A percentile compares a stretch with the other conserved stretches of the same genome.
These are phyloP conservation scores for Graphilbum fragrans DNA, from an alignment of 2,329 filamentous ascomycete species.

Conservation along the genomic window DNA sequence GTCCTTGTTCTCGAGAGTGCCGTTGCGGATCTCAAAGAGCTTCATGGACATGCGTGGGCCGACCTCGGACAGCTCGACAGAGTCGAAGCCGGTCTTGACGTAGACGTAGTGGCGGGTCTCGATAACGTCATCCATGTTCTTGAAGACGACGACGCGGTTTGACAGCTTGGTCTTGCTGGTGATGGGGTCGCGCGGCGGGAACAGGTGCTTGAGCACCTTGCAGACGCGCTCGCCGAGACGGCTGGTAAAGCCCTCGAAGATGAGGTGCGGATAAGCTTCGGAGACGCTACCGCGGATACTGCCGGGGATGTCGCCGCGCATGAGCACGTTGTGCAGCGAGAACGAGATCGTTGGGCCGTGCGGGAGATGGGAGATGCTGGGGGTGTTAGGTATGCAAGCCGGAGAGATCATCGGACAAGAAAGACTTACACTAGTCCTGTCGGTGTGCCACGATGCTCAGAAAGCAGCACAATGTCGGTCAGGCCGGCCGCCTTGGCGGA, in stretches of 20 bases:
- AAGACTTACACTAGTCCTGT: slow-evolving; percentile 49
- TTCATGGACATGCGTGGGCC: slow-evolving; percentile 97
- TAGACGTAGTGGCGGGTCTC: slow-evolving; percentile 87
- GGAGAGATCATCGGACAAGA: neutral
- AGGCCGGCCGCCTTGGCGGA: slow-evolving; percentile 72
- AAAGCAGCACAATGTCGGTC: slow-evolving; percentile 74
- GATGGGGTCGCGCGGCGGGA: slow-evolving; percentile 72
- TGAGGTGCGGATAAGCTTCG: slow-evolving; percentile 85
- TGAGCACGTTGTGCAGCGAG: slow-evolving; percentile 81
- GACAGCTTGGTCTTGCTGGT: slow-evolving; percentile 66
- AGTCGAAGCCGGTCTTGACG: slow-evolving; percentile 69
- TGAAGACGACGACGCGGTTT: slow-evolving; percentile 82
- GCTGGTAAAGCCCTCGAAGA: slow-evolving; percentile 88
- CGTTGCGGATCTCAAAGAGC: slow-evolving; percentile 82
- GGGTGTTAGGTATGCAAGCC: too few relatives aligned
- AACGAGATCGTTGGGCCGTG: slow-evolving; percentile 77
- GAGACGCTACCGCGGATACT: slow-evolving; percentile 76
- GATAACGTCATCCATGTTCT: slow-evolving; percentile 86
- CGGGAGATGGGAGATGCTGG: slow-evolving; percentile 71
- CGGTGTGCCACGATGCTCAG: slow-evolving; percentile 86
- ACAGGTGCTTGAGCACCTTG: slow-evolving; percentile 86
- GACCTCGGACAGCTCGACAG: slow-evolving; percentile 79
- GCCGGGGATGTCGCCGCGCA: slow-evolving; percentile 87
- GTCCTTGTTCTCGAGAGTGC: slow-evolving; percentile 86
- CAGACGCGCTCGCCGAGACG: slow-evolving; percentile 70